Conservation (phyloP, 768 basidiomycete genomes). For the Chlorophyllum brunneum region DNA sequence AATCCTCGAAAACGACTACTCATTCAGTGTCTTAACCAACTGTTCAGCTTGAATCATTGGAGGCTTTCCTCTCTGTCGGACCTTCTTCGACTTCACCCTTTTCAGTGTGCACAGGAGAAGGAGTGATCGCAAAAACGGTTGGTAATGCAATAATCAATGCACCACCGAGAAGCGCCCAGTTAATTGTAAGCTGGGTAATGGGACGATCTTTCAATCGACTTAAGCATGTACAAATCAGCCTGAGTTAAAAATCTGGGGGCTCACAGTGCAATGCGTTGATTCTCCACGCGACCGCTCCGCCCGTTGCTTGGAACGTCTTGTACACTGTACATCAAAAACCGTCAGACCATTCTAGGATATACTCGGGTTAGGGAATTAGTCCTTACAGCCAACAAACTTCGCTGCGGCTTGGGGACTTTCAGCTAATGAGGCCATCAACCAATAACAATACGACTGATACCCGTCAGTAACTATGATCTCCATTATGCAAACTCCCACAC, state of each 20-base stretch:
- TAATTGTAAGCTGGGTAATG: slow-evolving; percentile 22
- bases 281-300: slow-evolving; percentile 27
- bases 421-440: slow-evolving; percentile 26
- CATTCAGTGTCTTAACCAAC: no score
- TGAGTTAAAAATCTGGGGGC: background rate
- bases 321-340: slow-evolving; percentile 20
- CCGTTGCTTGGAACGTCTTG: slow-evolving; percentile 26
- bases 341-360: background rate
- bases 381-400: slow-evolving; percentile 25
- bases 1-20: no score
- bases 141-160: slow-evolving; percentile 23
- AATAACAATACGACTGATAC: slow-evolving; percentile 24
- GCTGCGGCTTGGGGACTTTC: slow-evolving; percentile 23
- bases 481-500: background rate
- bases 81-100: background rate
- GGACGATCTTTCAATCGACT: slow-evolving; percentile 16
- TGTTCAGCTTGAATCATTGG: no score
- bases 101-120: slow-evolving; percentile 18
- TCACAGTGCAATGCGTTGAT: slow-evolving; percentile 27
- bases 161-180: slow-evolving; percentile 24
- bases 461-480: background rate
- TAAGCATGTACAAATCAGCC: background rate
- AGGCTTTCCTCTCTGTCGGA: no score
- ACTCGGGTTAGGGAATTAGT: background rate
- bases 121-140: slow-evolving; percentile 23